Percentiles rank a stretch among this genome's conserved stretches.
Conservation (phyloP, 306 rosid genomes). For the Begonia loranthoides region DNA sequence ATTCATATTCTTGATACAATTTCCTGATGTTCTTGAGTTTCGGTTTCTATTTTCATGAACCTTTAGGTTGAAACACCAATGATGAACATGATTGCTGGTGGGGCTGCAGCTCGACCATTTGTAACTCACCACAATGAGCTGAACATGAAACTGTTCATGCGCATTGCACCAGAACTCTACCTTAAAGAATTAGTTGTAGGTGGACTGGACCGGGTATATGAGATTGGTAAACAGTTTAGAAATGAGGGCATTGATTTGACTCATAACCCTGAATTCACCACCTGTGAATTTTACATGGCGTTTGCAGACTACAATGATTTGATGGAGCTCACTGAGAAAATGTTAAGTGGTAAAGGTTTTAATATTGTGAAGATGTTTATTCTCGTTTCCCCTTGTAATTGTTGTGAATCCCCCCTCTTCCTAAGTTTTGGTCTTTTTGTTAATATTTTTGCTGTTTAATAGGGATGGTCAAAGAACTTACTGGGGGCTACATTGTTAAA, state of each 20-base stretch:
- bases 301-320: slow-evolving; percentile 70
- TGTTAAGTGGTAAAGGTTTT: slow-evolving; percentile 64
- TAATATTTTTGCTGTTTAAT: slow-evolving; percentile 8
- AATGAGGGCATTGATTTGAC: slow-evolving; percentile 97
- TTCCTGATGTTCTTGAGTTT: too few relatives aligned
- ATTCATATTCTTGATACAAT: too few relatives aligned
- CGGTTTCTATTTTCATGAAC: slow-evolving; percentile 1
- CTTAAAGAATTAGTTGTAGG: slow-evolving; percentile 92
- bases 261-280: slow-evolving; percentile 90
- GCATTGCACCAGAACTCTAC: slow-evolving; percentile 91
- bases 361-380: not conserved
- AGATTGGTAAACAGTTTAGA: slow-evolving; percentile 95
- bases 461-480: slow-evolving; percentile 85
- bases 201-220: slow-evolving; percentile 95
- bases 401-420: not conserved
- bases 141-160: slow-evolving; percentile 72
- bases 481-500: slow-evolving; percentile 71
- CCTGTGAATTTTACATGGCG: slow-evolving; percentile 97
- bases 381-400: not conserved
- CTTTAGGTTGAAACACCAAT: slow-evolving; percentile 94
- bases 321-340: slow-evolving; percentile 74
- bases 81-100: slow-evolving; percentile 98
- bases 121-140: slow-evolving; percentile 87
- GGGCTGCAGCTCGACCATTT: slow-evolving; percentile 95
- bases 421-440: slow-evolving; percentile 7